Percentiles rank a stretch among this genome's conserved stretches.
Conservation (phyloP, 2,329 filamentous ascomycete species). For the Drechmeria coniospora region DNA sequence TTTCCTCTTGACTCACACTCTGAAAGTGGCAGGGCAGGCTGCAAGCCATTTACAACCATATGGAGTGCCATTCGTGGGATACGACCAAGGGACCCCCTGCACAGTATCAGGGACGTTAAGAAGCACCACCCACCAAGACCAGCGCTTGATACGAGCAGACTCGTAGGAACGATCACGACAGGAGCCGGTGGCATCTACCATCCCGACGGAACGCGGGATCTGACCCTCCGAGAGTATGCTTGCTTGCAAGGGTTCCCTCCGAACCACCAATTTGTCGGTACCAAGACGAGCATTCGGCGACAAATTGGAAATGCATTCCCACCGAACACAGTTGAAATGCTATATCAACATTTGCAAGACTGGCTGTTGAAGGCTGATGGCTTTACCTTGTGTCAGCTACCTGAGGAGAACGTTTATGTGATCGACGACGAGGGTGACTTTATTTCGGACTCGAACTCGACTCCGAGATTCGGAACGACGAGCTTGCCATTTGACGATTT, state of each 20-base stretch:
- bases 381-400: constrained; percentile 9
- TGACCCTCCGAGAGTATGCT: constrained; percentile 54
- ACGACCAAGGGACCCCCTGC: constrained; percentile 18
- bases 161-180: constrained; percentile 48
- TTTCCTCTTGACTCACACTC: constrained; percentile 50
- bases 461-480: too few species aligned
- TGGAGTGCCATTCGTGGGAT: constrained; percentile 24
- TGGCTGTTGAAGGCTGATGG: constrained; percentile 31
- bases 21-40: constrained; percentile 16
- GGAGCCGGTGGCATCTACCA: constrained; percentile 49
- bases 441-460: constrained; percentile 1
- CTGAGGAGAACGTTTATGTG: constrained; percentile 9
- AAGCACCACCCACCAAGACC: constrained; percentile 13
- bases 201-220: constrained; percentile 44
- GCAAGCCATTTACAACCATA: constrained; percentile 28
- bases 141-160: constrained; percentile 29
- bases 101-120: constrained; percentile 18
- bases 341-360: constrained; percentile 31
- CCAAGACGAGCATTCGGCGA: constrained; percentile 27
- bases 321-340: constrained; percentile 33
- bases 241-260: constrained; percentile 54
- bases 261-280: constrained; percentile 38
- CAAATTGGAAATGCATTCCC: constrained; percentile 76
- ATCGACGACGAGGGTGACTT: constrained; percentile 12
- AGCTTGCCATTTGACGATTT: too few species aligned